phyloP scores from a whole-genome alignment of 2,329 filamentous ascomycete genomes.

The Coleophoma crateriformis region DNA sequence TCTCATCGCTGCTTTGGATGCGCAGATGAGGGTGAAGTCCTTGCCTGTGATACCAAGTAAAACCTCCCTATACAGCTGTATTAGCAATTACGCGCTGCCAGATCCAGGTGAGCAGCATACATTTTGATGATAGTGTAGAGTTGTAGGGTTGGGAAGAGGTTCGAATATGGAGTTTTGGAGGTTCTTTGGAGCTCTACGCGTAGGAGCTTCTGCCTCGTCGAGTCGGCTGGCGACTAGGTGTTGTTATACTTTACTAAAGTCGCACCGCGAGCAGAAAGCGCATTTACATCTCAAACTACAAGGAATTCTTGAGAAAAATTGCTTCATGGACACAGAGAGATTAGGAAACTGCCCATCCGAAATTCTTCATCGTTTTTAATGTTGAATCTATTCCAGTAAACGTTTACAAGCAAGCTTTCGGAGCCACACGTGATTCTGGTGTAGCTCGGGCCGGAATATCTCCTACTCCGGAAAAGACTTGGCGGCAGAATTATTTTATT shows the following conservation, averaged over 20 bases:
- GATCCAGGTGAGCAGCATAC: constrained; percentile 9
- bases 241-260: neutral
- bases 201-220: constrained; percentile 23
- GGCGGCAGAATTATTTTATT: constrained; percentile 2
- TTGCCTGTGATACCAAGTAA: constrained; percentile 97
- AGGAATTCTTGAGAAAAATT: neutral
- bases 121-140: constrained; percentile 18
- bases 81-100: constrained; percentile 3
- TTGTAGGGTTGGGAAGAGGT: constrained; percentile 13
- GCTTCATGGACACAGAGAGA: too few species aligned
- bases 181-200: constrained; percentile 16
- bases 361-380: too few species aligned
- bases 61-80: constrained; percentile 68
- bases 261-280: too few species aligned
- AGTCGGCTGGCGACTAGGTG: neutral
- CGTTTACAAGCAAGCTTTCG: neutral
- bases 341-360: too few species aligned
- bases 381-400: too few species aligned
- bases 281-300: too few species aligned
- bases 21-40: constrained; percentile 97
- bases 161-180: constrained; percentile 16
- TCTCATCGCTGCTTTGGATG: constrained; percentile 97
- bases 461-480: neutral
- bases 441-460: neutral
- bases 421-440: neutral